These are phyloP conservation scores for Colletotrichum sp. DNA, from an alignment of 2,329 filamentous ascomycete species.

Conservation along the genomic window DNA sequence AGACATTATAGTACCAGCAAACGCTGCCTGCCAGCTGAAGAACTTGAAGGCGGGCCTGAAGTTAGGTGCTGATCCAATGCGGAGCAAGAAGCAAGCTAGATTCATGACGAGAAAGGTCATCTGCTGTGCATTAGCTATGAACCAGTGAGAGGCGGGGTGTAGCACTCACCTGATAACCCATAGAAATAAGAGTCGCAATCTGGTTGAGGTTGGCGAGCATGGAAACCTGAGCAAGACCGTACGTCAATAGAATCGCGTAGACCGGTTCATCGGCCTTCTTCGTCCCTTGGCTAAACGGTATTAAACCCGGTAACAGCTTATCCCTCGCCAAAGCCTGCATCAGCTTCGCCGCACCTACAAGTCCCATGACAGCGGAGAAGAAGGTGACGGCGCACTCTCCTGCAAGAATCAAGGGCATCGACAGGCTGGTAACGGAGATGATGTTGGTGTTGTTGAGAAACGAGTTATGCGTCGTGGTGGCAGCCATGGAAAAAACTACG, in stretches of 20 bases:
- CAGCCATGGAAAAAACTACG: constrained; percentile 80
- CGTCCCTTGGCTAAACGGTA: constrained; percentile 76
- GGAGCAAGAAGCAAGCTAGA: constrained; percentile 83
- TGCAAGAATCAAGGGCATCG: constrained; percentile 73
- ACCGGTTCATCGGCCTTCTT: constrained; percentile 76
- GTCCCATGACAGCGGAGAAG: constrained; percentile 87
- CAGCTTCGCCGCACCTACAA: constrained; percentile 84
- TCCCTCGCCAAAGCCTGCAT: constrained; percentile 84
- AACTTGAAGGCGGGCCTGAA: constrained; percentile 89
- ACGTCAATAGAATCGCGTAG: constrained; percentile 78
- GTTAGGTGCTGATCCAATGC: constrained; percentile 87
- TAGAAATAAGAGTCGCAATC: constrained; percentile 88
- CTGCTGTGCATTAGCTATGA: constrained; percentile 33
- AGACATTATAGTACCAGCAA: constrained; percentile 75
- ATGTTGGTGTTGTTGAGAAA: constrained; percentile 80
- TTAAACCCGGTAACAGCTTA: constrained; percentile 77
- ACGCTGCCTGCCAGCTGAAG: constrained; percentile 86
- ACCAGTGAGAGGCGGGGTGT: background rate
- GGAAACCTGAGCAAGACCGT: constrained; percentile 76
- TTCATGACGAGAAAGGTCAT: constrained; percentile 94
- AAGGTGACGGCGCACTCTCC: constrained; percentile 84
- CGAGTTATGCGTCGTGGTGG: constrained; percentile 75
- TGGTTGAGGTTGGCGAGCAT: constrained; percentile 86
- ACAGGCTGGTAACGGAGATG: constrained; percentile 82
- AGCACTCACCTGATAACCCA: constrained; percentile 77